These are phyloP conservation scores for Discostella pseudostelligera DNA, from an alignment of 108 stramenopile genomes.

Conservation along the genomic window DNA sequence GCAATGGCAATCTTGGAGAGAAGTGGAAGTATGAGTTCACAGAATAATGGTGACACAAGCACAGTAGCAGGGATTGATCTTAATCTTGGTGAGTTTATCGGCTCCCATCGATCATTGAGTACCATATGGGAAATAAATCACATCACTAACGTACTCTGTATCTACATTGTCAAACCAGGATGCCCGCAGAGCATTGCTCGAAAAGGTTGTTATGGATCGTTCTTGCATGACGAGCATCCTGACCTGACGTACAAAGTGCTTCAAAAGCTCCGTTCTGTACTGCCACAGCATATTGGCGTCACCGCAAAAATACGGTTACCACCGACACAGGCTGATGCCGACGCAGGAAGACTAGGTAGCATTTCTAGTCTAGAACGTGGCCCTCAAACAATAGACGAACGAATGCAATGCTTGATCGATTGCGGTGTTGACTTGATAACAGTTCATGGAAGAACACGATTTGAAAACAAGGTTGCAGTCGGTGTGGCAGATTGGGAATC, in stretches of 20 bases:
- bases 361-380: background rate
- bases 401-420: constrained; percentile 62
- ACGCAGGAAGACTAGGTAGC: constrained; percentile 26
- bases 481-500: constrained; percentile 62
- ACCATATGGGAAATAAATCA: background rate
- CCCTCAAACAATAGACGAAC: constrained; percentile 37
- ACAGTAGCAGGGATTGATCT: constrained; percentile 75
- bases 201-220: constrained; percentile 83
- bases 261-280: constrained; percentile 45
- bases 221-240: constrained; percentile 77
- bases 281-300: constrained; percentile 57
- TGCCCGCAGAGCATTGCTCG: constrained; percentile 84
- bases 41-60: background rate
- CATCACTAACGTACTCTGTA: background rate
- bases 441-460: constrained; percentile 92
- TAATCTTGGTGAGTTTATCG: constrained; percentile 64
- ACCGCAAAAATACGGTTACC: constrained; percentile 84
- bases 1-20: constrained; percentile 71
- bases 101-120: too few species aligned
- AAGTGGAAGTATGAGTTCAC: constrained; percentile 13
- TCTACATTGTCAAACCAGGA: constrained; percentile 4
- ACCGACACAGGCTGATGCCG: constrained; percentile 32
- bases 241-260: constrained; percentile 58
- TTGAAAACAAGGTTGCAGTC: constrained; percentile 86
- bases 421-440: constrained; percentile 90